Evolutionary conservation across 305 asterid species (phyloP), one percentile per base, ranked within the genome.

Genomic region (Ilex paraguariensis): DNA sequence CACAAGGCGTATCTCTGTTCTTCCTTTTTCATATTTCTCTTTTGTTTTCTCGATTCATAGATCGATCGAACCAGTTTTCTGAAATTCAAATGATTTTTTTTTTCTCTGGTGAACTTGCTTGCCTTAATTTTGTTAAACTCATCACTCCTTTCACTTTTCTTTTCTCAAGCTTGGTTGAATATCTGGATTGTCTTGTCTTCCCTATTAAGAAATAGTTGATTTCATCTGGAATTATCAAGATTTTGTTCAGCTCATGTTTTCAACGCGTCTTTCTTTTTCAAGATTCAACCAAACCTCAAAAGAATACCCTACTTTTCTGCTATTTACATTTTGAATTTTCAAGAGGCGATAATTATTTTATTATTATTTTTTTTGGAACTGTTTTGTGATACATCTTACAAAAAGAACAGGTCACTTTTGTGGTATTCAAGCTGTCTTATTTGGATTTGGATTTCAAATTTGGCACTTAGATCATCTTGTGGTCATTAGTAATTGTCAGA

Each of bases 391-490:
- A 21, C 28, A 21, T 31, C 51, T 66, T 52, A 57, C 58, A 9
- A 59, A 58, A 59, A 45, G 31, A 17, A 57, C 57, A 28, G 14
- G 36, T 64, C 64, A 73, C 33, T 40, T 65, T 51, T 49, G 68
- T 31, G 51, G 46, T 58, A 17, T 28, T 61, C 15, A 54, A 48
- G 66, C 72, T 61, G 72, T 71, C 62, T 54, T 44, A 21, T 66
- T 42, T 45, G 49, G 9, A 21, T 66, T 42, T 45, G 49, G 9
- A n/a, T 55, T 60, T 60, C 53, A 48, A 53, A 57, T 64, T 45
- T 63, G 51, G 70, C 56, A 58, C 21, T 55, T 15, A 7, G 16
- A 60, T 61, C 6, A 13, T 62, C 28, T 21, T 21, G 28, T 21
- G 28, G 28, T 21, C 28, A 21, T 21, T 21, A 21, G 28, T 21